Evolutionary conservation across 305 asterid genomes (phyloP).

Genomic region (Fraxinus velutina): DNA sequence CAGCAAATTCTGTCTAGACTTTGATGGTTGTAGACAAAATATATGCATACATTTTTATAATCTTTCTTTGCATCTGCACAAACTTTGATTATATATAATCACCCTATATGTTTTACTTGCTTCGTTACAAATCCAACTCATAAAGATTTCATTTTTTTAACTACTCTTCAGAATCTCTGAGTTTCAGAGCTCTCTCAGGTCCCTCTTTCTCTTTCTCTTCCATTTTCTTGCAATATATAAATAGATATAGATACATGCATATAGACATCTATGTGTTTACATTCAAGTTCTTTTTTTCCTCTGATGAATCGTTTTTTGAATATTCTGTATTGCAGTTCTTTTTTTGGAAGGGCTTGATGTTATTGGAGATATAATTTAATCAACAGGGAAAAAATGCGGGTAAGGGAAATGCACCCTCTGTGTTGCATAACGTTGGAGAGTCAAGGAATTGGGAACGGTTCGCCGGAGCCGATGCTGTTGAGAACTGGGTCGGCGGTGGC

Average conservation of each 20-base stretch:
- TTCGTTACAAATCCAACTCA: slow-evolving; percentile 25
- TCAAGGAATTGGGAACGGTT: slow-evolving; percentile 50
- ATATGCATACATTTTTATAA: not conserved
- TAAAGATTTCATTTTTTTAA: slow-evolving; percentile 1
- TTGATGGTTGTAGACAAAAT: not conserved
- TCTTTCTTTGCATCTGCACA: not conserved
- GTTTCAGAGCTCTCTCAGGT: slow-evolving; percentile 32
- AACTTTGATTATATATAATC: not conserved
- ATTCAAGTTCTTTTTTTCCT: slow-evolving; percentile 14
- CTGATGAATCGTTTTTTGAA: slow-evolving; percentile 28
- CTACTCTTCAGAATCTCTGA: slow-evolving; percentile 22
- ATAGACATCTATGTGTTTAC: not conserved
- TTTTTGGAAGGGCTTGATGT: not conserved
- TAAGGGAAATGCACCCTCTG: slow-evolving; percentile 84
- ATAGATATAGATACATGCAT: not conserved
- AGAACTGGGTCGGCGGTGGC: slow-evolving; percentile 67
- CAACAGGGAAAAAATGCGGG: slow-evolving; percentile 50
- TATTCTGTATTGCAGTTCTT: slow-evolving; percentile 13
- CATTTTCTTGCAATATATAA: not conserved
- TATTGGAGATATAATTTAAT: not conserved
- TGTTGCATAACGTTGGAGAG: slow-evolving; percentile 82
- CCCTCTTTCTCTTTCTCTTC: slow-evolving; percentile 11
- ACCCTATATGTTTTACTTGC: not conserved
- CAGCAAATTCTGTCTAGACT: not conserved
- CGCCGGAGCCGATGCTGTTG: slow-evolving; percentile 65